Base-by-base conservation (phyloP, 139 green algal genomes). In the Astrephomene gubernaculifera region DNA sequence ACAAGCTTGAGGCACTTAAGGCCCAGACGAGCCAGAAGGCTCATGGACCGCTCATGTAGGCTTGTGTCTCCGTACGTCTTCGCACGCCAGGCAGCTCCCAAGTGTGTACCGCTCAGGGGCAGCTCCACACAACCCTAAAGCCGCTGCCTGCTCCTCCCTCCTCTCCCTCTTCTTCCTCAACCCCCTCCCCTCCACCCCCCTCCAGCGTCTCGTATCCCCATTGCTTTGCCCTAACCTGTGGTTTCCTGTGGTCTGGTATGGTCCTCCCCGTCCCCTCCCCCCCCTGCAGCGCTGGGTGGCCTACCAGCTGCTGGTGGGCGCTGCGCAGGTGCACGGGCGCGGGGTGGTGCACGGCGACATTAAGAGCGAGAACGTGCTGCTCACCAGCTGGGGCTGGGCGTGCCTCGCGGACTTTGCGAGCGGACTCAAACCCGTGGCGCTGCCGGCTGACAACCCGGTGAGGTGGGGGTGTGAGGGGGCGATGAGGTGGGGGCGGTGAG, bases 331-430 rank as follows among this genome's bases (percentile, higher is more conserved):
- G 35, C 97, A 99, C 73, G 89, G 83, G 33, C 68, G 57, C 6
- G 92, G 94, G 6, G 90, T 99, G 22, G 95, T 92, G 65, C 97
- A 99, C 76, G 97, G 97, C 22, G 97, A 99, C 89, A 95, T 99
- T 72, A 99, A 99, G 92, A 89, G 82, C 35, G 95, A 98, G 87
- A 99, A 99, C 75, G 93, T 96, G 69, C 86, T 98, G 86, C 88
- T 99, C 36, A 99, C 95, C 21, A 98, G 94, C 49, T 99, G 96
- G 96, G 92, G 92, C 84, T 98, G 97, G 97, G 57, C 95, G 1
- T 97, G 96, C 71, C 91, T 99, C 33, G 79, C 92, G 10, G 97
- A 99, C 90, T 98, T 97, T 83, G 95, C 97, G 2, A 31, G 49
- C 24, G 94, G 94, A 53, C 98, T 97, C 89, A 99, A 99, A 86